phyloP scores from a whole-genome alignment of 306 rosid species.

The Cyamopsis tetragonoloba region DNA sequence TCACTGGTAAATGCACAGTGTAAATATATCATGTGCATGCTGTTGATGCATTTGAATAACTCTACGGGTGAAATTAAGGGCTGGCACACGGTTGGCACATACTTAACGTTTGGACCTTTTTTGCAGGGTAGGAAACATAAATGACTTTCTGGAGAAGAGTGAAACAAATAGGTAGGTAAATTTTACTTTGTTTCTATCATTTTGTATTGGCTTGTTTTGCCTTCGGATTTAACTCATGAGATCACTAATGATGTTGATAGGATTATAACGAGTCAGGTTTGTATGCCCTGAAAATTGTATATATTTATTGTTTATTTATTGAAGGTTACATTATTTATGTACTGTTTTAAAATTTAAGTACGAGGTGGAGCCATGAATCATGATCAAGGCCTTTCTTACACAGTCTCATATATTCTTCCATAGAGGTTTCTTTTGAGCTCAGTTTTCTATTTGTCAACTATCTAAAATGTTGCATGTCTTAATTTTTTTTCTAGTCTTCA shows the following conservation, averaged over 20 bases:
- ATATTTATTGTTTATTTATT: conserved; percentile 19
- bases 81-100: conserved; percentile 2
- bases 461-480: too few species aligned
- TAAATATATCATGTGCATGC: conserved; percentile 31
- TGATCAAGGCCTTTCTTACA: background rate
- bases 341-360: background rate
- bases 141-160: conserved; percentile 10
- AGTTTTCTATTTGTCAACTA: too few species aligned
- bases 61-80: conserved; percentile 9
- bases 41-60: conserved; percentile 37
- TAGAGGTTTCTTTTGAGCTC: too few species aligned
- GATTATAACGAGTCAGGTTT: background rate
- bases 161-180: conserved; percentile 23
- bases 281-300: conserved; percentile 23
- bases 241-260: background rate
- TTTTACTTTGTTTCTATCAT: background rate
- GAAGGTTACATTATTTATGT: background rate
- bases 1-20: conserved; percentile 21
- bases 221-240: conserved; percentile 9
- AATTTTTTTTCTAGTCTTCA: too few species aligned
- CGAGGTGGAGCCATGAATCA: background rate
- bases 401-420: background rate
- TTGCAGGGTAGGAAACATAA: conserved; percentile 30
- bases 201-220: conserved; percentile 8
- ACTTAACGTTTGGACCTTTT: conserved; percentile 23